Percentiles rank a stretch among this genome's conserved stretches.
phyloP scores from a whole-genome alignment of 257 asterid species.

The Nicotiana noctiflora region DNA sequence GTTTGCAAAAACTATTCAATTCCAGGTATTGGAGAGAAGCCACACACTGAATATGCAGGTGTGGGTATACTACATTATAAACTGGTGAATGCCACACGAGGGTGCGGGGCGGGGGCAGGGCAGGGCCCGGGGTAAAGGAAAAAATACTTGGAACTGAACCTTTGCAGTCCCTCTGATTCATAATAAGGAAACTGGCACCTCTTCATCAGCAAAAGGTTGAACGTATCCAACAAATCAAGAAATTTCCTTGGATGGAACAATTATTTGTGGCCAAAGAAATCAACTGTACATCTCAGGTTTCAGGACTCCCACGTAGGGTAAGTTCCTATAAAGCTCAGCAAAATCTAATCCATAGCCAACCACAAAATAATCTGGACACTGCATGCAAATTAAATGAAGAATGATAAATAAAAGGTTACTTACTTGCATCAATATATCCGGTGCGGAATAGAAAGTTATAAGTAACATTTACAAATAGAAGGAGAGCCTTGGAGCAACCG shows the following conservation, averaged over 20 bases:
- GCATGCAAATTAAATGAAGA: slow-evolving; percentile 16
- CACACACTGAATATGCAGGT: not conserved
- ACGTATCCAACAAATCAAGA: not conserved
- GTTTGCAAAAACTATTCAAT: not conserved
- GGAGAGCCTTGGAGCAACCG: too few relatives aligned
- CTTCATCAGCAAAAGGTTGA: not conserved
- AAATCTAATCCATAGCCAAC: slow-evolving; percentile 93
- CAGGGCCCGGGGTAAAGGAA: not conserved
- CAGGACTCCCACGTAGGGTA: slow-evolving; percentile 74
- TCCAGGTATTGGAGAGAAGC: not conserved
- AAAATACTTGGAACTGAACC: not conserved
- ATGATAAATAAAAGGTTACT: not conserved
- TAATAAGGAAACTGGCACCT: not conserved
- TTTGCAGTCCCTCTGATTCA: not conserved
- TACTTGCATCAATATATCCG: not conserved
- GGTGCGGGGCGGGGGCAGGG: not conserved
- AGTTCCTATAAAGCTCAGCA: slow-evolving; percentile 77
- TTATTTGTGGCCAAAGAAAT: not conserved
- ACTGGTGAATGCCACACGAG: not conserved
- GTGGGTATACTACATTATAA: not conserved
- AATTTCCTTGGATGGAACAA: not conserved
- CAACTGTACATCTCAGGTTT: slow-evolving; percentile 68
- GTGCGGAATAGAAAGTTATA: not conserved
- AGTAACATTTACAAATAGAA: not conserved
- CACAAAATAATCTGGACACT: slow-evolving; percentile 82